A percentile compares a stretch with the other conserved stretches of the same genome.
Conservation (phyloP, 495 filamentous ascomycete species). For the Neurospora terricola region DNA sequence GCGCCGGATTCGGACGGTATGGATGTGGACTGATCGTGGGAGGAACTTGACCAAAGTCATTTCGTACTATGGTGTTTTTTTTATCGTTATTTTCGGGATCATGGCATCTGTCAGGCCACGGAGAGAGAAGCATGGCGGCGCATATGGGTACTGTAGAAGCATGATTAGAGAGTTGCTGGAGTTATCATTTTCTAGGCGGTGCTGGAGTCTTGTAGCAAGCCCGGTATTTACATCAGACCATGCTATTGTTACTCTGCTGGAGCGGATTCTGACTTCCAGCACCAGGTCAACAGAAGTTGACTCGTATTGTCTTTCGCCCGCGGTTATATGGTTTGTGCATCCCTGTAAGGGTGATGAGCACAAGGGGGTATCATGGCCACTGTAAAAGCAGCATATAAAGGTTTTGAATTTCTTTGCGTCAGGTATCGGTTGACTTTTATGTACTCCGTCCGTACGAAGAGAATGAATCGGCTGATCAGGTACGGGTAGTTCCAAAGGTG, state of each 20-base stretch:
- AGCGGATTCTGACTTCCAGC: background rate
- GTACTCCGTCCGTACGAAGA: background rate
- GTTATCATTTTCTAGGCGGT: background rate
- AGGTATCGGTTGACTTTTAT: background rate
- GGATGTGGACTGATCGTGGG: constrained; percentile 17
- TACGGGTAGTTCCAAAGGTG: background rate
- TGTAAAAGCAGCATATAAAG: background rate
- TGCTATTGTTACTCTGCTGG: background rate
- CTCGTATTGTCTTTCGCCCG: background rate
- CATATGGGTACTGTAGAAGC: background rate
- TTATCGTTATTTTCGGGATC: background rate
- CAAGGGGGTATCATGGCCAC: background rate
- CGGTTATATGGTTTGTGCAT: background rate
- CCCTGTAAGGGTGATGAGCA: background rate
- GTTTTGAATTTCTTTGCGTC: background rate
- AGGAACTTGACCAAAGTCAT: background rate
- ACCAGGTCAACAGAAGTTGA: background rate
- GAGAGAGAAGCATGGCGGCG: background rate
- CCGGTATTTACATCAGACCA: background rate
- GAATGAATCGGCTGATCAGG: background rate
- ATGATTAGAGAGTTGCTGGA: background rate
- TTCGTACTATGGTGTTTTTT: background rate
- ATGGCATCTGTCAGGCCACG: background rate
- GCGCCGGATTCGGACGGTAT: constrained; percentile 9
- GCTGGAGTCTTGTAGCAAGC: background rate